phyloP scores from a whole-genome alignment of 768 basidiomycete genomes.

The Cubamyces sp. region DNA sequence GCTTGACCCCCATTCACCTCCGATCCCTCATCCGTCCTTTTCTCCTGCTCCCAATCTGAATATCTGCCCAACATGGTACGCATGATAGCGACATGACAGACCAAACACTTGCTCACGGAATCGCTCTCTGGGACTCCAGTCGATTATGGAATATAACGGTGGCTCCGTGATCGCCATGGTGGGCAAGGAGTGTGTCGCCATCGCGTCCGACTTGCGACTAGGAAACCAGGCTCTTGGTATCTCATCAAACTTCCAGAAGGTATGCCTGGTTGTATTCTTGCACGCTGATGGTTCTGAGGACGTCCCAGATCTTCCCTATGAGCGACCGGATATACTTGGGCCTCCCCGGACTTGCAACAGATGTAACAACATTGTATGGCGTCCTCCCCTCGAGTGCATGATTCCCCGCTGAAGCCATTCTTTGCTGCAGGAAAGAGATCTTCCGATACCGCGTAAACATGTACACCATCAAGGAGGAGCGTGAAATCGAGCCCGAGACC shows the following conservation, averaged over 20 bases:
- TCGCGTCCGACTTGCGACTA: constrained; percentile 91
- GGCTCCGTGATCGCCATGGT: constrained; percentile 99
- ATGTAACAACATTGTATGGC: constrained; percentile 86
- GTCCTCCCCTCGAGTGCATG: not conserved
- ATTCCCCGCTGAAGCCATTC: not conserved
- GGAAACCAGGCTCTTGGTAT: constrained; percentile 88
- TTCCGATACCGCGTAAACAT: constrained; percentile 96
- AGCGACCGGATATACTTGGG: constrained; percentile 92
- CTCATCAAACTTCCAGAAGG: constrained; percentile 94
- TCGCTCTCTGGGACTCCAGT: constrained; percentile 45
- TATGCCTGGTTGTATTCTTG: constrained; percentile 36
- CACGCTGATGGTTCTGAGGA: constrained; percentile 21
- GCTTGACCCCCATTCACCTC: not conserved
- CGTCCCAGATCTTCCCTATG: constrained; percentile 83
- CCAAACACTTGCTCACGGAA: constrained; percentile 18
- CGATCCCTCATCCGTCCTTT: not conserved
- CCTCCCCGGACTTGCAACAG: constrained; percentile 89
- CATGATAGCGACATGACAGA: not conserved
- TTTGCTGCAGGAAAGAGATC: constrained; percentile 71
- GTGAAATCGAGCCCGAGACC: constrained; percentile 94
- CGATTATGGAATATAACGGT: constrained; percentile 92
- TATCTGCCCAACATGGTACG: constrained; percentile 32
- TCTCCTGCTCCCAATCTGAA: not conserved
- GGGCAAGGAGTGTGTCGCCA: constrained; percentile 98
- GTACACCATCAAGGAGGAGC: constrained; percentile 99